Percentiles rank a stretch among this genome's conserved stretches.
Evolutionary conservation across 1,284 basidiomycete genomes (phyloP).

Genomic region (Leccinum solheimii): DNA sequence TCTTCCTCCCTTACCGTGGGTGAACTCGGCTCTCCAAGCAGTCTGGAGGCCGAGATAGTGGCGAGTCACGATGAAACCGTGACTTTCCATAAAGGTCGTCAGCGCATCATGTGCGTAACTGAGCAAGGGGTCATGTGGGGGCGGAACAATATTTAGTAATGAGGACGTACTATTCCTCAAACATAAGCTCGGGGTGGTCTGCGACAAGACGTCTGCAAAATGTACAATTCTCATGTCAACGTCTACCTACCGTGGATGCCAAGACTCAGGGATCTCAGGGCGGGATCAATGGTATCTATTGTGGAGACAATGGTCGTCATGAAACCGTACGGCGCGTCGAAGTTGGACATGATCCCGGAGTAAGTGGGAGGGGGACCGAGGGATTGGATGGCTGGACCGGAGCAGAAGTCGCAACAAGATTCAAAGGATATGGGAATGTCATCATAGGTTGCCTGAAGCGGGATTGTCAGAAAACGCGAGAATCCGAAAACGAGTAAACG

Average conservation of each 20-base stretch:
- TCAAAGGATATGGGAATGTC: slow-evolving; percentile 32
- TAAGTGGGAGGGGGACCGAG: slow-evolving; percentile 44
- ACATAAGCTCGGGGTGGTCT: slow-evolving; percentile 60
- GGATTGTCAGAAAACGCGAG: slow-evolving; percentile 5
- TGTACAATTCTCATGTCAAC: background rate
- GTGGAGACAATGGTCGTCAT: slow-evolving; percentile 44
- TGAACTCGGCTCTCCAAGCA: slow-evolving; percentile 76
- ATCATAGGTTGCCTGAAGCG: slow-evolving; percentile 14
- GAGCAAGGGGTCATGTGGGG: slow-evolving; percentile 3
- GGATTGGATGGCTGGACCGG: slow-evolving; percentile 7
- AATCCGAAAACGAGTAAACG: slow-evolving; percentile 5
- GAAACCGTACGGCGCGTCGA: slow-evolving; percentile 27
- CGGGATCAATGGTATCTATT: slow-evolving; percentile 46
- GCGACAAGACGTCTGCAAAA: slow-evolving; percentile 6
- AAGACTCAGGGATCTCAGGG: slow-evolving; percentile 55
- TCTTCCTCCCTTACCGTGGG: slow-evolving; percentile 57
- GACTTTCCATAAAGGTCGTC: slow-evolving; percentile 53
- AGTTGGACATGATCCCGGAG: slow-evolving; percentile 31
- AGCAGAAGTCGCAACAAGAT: slow-evolving; percentile 35
- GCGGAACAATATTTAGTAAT: background rate
- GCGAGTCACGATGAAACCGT: slow-evolving; percentile 63
- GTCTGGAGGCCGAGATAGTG: slow-evolving; percentile 69
- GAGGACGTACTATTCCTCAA: slow-evolving; percentile 51
- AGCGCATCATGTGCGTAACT: slow-evolving; percentile 62
- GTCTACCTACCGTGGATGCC: slow-evolving; percentile 54